phyloP scores from a whole-genome alignment of 176 grass and related monocot species.

The Oryza coarctata region DNA sequence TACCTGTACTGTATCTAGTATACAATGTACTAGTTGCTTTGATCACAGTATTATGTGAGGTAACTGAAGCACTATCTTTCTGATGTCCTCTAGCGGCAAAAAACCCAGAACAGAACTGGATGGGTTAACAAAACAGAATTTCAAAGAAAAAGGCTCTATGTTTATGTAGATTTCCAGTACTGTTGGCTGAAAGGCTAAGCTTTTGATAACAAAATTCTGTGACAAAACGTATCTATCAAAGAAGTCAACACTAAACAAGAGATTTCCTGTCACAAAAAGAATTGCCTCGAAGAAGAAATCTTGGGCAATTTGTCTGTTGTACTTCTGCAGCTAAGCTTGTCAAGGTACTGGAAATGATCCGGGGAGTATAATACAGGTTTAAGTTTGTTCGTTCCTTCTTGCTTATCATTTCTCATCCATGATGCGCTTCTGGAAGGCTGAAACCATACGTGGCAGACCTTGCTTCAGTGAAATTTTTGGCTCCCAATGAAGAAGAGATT shows the following conservation, averaged over 20 bases:
- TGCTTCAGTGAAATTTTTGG: conserved; percentile 76
- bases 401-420: conserved; percentile 60
- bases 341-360: conserved; percentile 29
- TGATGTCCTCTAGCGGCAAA: background rate
- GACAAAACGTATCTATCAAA: conserved; percentile 31
- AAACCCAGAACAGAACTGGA: background rate
- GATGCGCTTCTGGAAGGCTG: conserved; percentile 84
- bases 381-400: background rate
- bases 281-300: conserved; percentile 14
- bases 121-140: background rate
- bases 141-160: background rate
- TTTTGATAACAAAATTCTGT: conserved; percentile 28
- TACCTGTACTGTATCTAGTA: background rate
- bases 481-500: conserved; percentile 83
- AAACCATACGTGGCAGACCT: conserved; percentile 82
- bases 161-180: conserved; percentile 29
- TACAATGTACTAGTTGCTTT: conserved; percentile 4
- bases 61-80: conserved; percentile 3
- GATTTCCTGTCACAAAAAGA: conserved; percentile 34
- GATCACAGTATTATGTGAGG: background rate
- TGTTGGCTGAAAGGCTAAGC: conserved; percentile 4
- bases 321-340: conserved; percentile 18
- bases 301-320: conserved; percentile 17
- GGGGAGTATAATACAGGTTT: conserved; percentile 46
- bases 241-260: conserved; percentile 37